Evolutionary conservation across 176 grass and related monocot genomes (phyloP), one percentile per base, ranked within the genome.

Genomic region (Lolium multiflorum): DNA sequence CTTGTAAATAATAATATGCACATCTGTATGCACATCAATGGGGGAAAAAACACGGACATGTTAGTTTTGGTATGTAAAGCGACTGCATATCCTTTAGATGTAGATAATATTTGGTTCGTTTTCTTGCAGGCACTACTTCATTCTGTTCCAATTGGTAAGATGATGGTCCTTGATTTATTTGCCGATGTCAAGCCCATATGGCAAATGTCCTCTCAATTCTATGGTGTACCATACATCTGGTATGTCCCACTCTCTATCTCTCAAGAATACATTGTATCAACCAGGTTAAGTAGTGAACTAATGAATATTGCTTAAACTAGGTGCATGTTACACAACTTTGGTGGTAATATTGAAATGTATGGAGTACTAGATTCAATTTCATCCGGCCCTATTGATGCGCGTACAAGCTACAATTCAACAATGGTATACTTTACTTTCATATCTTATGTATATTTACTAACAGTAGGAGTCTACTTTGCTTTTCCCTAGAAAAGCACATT

Each of bases 91-190:
- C 47, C 9, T 85, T 74, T 79, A 39, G 4, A 84, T 82, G 38
- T 4, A 17, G 58, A 82, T 61, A 90, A 24, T 69, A n/a, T 66
- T 92, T 67, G 64, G 7, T 26, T 24, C 20, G 31, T 43, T 73
- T 80, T 52, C 26, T 86, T 94, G 52, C 85, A 98, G 96, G 96
- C 96, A 84, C 86, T 98, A 83, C 89, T 98, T 82, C 96, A 98
- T 81, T 98, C 96, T 38, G 90, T 95, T 86, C 96, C 96, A 84
- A 84, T 91, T 86, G 96, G 96, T 84, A 98, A 98, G 86, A 98
- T 98, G 96, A 87, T 98, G 86, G 96, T 98, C n/a, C 91, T 98
- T n/a, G 96, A 98, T 73, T 91, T 98, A 89, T 98, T 98, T 95
- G 96, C 96, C 84, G 96, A 98, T 65, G 96, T 98, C 76, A 94